Evolutionary conservation across 2,329 filamentous ascomycete species (phyloP).

Genomic region (Talaromyces islandicus): DNA sequence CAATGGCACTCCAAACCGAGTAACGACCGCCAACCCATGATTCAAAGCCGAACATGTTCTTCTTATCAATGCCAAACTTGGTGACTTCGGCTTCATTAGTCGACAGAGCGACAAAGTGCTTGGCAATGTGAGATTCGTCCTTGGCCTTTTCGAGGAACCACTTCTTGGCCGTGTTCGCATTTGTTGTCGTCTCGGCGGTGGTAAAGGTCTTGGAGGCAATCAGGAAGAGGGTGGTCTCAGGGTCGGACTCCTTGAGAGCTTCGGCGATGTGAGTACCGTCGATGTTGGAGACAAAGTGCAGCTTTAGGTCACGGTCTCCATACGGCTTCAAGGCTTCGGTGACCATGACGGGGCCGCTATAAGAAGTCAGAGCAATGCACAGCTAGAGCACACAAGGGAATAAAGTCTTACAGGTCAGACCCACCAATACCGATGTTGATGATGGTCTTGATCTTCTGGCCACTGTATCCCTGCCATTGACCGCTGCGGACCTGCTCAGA

Average conservation of each 20-base stretch:
- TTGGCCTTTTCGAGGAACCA: constrained; percentile 90
- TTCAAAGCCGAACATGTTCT: constrained; percentile 99
- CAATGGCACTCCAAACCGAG: constrained; percentile 98
- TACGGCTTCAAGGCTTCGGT: constrained; percentile 96
- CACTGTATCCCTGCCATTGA: constrained; percentile 93
- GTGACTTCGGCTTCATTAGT: constrained; percentile 93
- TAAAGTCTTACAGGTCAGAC: constrained; percentile 77
- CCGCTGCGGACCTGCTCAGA: constrained; percentile 90
- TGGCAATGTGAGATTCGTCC: constrained; percentile 72
- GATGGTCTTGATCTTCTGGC: constrained; percentile 94
- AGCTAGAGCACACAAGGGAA: constrained; percentile 15
- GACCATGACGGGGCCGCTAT: constrained; percentile 94
- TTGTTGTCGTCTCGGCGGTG: constrained; percentile 93
- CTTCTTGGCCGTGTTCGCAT: constrained; percentile 91
- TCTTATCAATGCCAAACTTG: constrained; percentile 97
- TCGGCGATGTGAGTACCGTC: constrained; percentile 97
- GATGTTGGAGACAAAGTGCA: constrained; percentile 99
- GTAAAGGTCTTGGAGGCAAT: constrained; percentile 99
- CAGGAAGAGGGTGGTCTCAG: constrained; percentile 97
- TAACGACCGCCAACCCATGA: constrained; percentile 98
- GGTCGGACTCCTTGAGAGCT: constrained; percentile 79
- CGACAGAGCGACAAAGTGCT: constrained; percentile 97
- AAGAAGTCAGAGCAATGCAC: not conserved
- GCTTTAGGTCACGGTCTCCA: constrained; percentile 73
- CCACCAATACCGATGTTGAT: constrained; percentile 98